phyloP scores from a whole-genome alignment of 2,329 filamentous ascomycete genomes.

The Dactylonectria macrodidyma region DNA sequence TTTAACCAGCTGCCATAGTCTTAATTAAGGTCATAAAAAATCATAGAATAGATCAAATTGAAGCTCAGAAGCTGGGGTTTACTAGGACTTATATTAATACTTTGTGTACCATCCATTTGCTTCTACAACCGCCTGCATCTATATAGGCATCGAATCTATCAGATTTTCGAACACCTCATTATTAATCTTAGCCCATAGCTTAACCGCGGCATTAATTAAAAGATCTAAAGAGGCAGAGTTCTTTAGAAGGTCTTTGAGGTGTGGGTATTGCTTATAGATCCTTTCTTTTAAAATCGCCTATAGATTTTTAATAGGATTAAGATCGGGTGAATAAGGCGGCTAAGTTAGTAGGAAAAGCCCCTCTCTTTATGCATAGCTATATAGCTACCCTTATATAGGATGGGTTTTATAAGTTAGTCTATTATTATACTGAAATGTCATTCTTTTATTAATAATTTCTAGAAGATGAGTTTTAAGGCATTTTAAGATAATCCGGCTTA shows the following conservation, averaged over 20 bases:
- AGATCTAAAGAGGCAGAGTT: background rate
- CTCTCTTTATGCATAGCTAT: background rate
- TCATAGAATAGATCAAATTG: background rate
- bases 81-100: background rate
- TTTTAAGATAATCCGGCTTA: background rate
- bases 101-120: background rate
- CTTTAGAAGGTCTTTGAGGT: background rate
- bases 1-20: background rate
- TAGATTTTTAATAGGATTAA: constrained; percentile 27
- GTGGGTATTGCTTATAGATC: background rate
- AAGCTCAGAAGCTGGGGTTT: background rate
- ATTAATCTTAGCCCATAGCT: background rate
- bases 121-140: background rate
- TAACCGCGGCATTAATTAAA: constrained; percentile 1
- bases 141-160: background rate
- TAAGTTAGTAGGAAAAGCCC: constrained; percentile 2
- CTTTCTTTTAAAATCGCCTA: constrained; percentile 16
- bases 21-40: background rate
- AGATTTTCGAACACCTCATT: background rate
- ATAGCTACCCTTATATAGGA: background rate
- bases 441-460: background rate
- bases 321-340: constrained; percentile 27
- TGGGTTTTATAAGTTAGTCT: background rate
- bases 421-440: constrained; percentile 6
- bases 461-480: background rate